A percentile compares a stretch with the other conserved stretches of the same genome.
Conservation (phyloP, 306 rosid species). For the Glycine latifolia region DNA sequence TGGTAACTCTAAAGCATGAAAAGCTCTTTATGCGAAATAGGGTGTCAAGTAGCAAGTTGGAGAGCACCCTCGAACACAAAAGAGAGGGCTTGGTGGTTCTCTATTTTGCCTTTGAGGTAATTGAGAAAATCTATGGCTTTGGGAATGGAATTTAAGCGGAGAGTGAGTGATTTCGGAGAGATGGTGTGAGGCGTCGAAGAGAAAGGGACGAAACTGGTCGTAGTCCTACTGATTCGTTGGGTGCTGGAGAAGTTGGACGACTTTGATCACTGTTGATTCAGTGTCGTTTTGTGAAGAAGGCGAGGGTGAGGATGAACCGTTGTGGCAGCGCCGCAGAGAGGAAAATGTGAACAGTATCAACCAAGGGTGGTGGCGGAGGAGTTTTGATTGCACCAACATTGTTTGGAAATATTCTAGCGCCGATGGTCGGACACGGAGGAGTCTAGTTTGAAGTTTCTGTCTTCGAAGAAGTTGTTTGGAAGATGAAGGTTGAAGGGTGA, state of each 20-base stretch:
- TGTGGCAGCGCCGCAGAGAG: conserved; percentile 19
- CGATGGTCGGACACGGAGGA: neutral
- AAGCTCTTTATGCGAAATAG: conserved; percentile 50
- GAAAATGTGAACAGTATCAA: neutral
- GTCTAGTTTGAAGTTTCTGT: neutral
- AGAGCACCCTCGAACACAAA: neutral
- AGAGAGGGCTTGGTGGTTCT: conserved; percentile 44
- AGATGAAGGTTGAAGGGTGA: too few relatives aligned
- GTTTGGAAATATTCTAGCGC: neutral
- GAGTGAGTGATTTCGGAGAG: conserved; percentile 4
- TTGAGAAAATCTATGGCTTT: conserved; percentile 50
- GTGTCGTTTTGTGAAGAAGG: conserved; percentile 39
- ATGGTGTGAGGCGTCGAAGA: conserved; percentile 48
- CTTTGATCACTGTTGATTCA: conserved; percentile 49
- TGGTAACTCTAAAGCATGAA: conserved; percentile 48
- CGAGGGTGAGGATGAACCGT: neutral
- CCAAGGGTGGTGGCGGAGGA: conserved; percentile 32
- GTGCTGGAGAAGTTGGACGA: conserved; percentile 55
- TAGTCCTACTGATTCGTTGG: conserved; percentile 52
- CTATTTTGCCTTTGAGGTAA: conserved; percentile 34
- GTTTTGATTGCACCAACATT: conserved; percentile 42
- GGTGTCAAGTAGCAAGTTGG: conserved; percentile 37
- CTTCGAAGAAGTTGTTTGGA: too few relatives aligned
- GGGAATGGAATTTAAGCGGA: conserved; percentile 44
- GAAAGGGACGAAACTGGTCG: conserved; percentile 54